A percentile compares a stretch with the other conserved stretches of the same genome.
These are phyloP conservation scores for Pulveroboletus sp. DNA, from an alignment of 768 basidiomycete genomes.

Conservation along the genomic window DNA sequence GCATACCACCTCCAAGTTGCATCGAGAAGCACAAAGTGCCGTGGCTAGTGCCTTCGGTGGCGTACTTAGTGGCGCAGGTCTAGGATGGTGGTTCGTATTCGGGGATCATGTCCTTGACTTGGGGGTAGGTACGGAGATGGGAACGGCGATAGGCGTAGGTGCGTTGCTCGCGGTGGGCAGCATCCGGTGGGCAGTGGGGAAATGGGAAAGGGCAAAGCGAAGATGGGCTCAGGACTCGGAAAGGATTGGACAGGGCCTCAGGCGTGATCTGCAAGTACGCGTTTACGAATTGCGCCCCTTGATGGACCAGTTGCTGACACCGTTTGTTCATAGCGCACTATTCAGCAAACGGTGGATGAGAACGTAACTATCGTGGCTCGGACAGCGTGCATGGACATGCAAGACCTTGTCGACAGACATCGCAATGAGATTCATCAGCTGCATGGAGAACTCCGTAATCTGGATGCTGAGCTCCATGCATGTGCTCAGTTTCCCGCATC, in stretches of 20 bases:
- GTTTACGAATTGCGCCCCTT: background rate
- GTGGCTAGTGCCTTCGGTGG: constrained; percentile 49
- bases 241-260: constrained; percentile 57
- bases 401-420: constrained; percentile 36
- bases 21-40: constrained; percentile 57
- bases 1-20: constrained; percentile 54
- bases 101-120: constrained; percentile 36
- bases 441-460: constrained; percentile 37
- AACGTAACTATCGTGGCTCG: constrained; percentile 51
- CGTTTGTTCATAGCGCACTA: constrained; percentile 35
- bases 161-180: constrained; percentile 45
- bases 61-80: constrained; percentile 42
- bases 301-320: constrained; percentile 1
- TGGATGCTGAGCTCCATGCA: constrained; percentile 34
- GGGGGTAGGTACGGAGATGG: constrained; percentile 42
- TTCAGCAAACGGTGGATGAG: constrained; percentile 45
- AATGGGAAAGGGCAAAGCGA: constrained; percentile 64
- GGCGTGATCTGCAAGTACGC: constrained; percentile 59
- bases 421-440: constrained; percentile 43
- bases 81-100: constrained; percentile 52
- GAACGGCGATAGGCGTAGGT: constrained; percentile 58
- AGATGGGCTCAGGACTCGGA: constrained; percentile 67
- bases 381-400: constrained; percentile 44
- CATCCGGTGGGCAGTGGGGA: constrained; percentile 57
- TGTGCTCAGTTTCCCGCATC: constrained; percentile 7